Base-by-base conservation (phyloP, 1,284 basidiomycete species). In the Pseudozyma pruni region DNA sequence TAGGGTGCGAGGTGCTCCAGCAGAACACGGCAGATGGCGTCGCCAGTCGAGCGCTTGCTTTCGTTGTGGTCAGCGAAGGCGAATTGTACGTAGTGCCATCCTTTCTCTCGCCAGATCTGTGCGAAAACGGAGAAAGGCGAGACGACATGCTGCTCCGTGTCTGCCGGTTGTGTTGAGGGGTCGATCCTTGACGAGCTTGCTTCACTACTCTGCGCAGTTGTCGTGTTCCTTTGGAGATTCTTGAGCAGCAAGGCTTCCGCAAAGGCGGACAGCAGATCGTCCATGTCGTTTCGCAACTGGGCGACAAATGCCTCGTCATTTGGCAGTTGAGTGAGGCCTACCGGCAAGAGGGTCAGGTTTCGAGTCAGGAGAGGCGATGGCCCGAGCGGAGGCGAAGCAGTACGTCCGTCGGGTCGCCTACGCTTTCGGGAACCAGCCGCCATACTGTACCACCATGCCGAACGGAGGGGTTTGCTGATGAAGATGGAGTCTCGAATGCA, bases 51-150 rank as follows among this genome's bases (percentile, higher is more conserved):
- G 20, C 37, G 46, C 48, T 67, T 61, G 47, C 57, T 72, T 19
- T 72, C 62, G 5, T 22, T 34, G n/a, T 72, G 58, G 34, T 72
- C 69, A 8, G 49, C 62, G 27, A 66, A 67, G 19, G 54, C 46
- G 29, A 72, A 72, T n/a, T 72, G 69, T 4, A 47, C 35, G 9
- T 50, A 57, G 43, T 72, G 49, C 61, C 61, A 72, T 25, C 69
- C 69, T 27, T 51, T 47, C 6, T 39, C 38, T 17, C 45, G 38
- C 62, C 62, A 72, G 5, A 55, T 3, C 10, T 61, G 50, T 0
- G 48, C 41, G 25, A 67, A 72, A 37, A 67, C 33, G 4, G 54
- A 51, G 41, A 61, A 72, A 6, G 58, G 51, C 14, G 68, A 71
- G 33, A 53, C 19, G 14, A 27, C 31, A 10, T 38, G 42, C 19